Base-by-base conservation (phyloP, 257 asterid genomes). In the Ilex asprella region DNA sequence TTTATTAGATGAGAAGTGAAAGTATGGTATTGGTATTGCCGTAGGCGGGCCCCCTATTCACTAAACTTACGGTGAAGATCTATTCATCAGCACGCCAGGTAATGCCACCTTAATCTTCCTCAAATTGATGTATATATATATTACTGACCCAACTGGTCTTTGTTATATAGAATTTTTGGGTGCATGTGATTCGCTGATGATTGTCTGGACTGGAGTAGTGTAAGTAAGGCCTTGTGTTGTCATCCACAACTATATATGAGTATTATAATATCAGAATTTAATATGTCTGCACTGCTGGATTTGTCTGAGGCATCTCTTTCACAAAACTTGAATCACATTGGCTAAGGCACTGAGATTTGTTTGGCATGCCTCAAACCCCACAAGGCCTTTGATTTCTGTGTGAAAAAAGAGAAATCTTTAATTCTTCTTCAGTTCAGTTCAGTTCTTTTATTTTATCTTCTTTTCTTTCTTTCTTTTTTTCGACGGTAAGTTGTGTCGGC, bases 291-390 rank as follows among this genome's bases (percentile, higher is more conserved):
- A 67, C 52, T 75, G 85, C 79, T 81, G 95, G 78, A 82, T 62
- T 66, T 83, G 87, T 79, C 76, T 75, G 87, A 86, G 80, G 84
- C 92, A 80, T 84, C 88, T 79, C 77, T 75, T 69, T 65, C 85
- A 69, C 86, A 81, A 75, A 82, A 63, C 78, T 77, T 55, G 64
- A 70, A 75, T 60, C 66, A 65, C 54, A 79, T 76, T 74, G 83
- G 89, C 56, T 73, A 68, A 73, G 76, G 77, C 73, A 82, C 82
- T 82, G 87, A 83, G 89, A 83, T 79, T 76, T 89, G 90, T 81
- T 86, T 77, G 52, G 52, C 52, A 46, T 46, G 52, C 52, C 52
- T 14, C n/a, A 58, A 64, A 59, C 80, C 27, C 71, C 59, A 39
- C 53, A 76, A 47, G 52, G 6, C 78, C 89, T 79, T 89, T 77